Conservation (phyloP, 371 early-diverging fungal genomes). For the Lichtheimia ornata region DNA sequence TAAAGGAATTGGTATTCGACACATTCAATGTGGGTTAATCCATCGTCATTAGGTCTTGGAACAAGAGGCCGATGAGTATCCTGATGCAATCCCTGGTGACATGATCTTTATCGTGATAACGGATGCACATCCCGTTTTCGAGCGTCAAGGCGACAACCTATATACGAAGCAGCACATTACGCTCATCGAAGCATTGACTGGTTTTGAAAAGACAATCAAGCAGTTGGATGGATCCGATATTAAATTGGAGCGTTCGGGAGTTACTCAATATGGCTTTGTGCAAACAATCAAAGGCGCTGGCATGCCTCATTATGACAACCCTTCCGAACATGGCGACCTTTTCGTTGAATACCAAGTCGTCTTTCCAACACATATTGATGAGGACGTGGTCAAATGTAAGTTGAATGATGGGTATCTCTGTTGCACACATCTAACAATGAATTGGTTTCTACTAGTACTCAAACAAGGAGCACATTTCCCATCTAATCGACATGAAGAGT, state of each 20-base stretch:
- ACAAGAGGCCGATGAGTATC: constrained; percentile 89
- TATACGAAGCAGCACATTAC: constrained; percentile 82
- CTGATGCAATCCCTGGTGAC: constrained; percentile 88
- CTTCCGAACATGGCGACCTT: constrained; percentile 78
- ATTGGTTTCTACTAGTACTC: constrained; percentile 13
- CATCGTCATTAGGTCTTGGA: constrained; percentile 61
- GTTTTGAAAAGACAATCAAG: constrained; percentile 78
- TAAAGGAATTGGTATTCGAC: background rate
- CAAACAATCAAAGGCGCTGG: constrained; percentile 85
- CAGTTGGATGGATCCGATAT: constrained; percentile 84
- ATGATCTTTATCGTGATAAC: constrained; percentile 83
- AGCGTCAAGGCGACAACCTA: constrained; percentile 82
- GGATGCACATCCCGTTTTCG: constrained; percentile 79
- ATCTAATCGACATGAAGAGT: constrained; percentile 14
- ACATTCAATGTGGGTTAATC: background rate
- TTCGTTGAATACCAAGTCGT: constrained; percentile 86
- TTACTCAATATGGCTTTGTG: constrained; percentile 73
- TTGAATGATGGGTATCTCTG: background rate
- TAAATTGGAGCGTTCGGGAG: constrained; percentile 58
- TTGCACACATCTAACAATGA: background rate
- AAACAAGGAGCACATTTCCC: constrained; percentile 27
- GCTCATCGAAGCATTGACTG: constrained; percentile 84
- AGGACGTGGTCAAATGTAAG: constrained; percentile 42
- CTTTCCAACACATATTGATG: constrained; percentile 74
- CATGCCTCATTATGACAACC: constrained; percentile 70